Evolutionary conservation across 306 rosid species (phyloP).

Genomic region (Purshia tridentata): DNA sequence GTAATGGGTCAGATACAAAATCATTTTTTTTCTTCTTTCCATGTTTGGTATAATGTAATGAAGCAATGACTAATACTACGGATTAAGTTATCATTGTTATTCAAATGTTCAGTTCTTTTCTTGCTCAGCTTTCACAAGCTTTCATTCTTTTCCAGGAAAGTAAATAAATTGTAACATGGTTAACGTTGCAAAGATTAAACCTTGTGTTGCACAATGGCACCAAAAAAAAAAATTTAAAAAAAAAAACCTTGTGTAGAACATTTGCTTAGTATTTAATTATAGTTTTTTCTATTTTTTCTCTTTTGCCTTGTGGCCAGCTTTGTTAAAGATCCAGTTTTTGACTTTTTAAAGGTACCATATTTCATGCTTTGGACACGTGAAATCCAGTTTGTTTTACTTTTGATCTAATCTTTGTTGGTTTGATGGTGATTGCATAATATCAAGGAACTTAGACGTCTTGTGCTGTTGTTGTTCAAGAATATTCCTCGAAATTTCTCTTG

Average conservation of each 20-base stretch:
- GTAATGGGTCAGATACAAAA: not conserved
- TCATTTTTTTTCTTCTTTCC: not conserved
- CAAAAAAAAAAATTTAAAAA: too few relatives aligned
- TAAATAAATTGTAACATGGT: not conserved
- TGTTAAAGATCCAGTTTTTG: not conserved
- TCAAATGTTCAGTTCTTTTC: not conserved
- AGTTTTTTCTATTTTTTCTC: too few relatives aligned
- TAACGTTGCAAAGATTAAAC: not conserved
- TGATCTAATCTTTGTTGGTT: not conserved
- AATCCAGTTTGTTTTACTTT: not conserved
- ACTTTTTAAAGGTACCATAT: not conserved
- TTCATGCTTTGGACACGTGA: not conserved
- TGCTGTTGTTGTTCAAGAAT: constrained; percentile 13
- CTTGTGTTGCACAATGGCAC: too few relatives aligned
- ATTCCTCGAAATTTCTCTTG: not conserved
- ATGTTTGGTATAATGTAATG: not conserved
- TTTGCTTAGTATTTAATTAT: too few relatives aligned
- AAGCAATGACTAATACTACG: not conserved
- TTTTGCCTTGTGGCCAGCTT: too few relatives aligned
- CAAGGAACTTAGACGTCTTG: not conserved
- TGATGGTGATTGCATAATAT: not conserved
- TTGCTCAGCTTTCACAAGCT: not conserved
- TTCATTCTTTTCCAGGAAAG: not conserved
- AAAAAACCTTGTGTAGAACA: too few relatives aligned
- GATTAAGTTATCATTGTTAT: not conserved